These are phyloP conservation scores for Kockovaella imperatae DNA, from an alignment of 768 basidiomycete species.

Conservation along the genomic window DNA sequence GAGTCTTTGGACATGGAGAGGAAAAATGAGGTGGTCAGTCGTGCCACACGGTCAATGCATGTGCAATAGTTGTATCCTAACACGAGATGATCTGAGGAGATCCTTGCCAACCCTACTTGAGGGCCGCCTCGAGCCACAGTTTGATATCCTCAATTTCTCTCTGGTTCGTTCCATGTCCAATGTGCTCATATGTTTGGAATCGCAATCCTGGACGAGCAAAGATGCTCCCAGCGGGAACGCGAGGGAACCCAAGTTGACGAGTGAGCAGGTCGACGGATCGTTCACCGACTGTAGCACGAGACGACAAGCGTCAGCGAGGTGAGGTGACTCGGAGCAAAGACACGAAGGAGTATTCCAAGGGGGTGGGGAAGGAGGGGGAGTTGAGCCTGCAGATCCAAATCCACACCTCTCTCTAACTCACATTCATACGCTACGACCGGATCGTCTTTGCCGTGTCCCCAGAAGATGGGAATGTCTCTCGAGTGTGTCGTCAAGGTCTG, in stretches of 20 bases:
- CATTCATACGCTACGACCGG: slow-evolving; percentile 59
- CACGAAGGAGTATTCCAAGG: neutral
- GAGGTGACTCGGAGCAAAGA: no score
- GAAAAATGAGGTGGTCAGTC: no score
- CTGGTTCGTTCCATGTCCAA: slow-evolving; percentile 60
- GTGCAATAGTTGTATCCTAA: neutral
- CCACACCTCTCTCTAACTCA: no score
- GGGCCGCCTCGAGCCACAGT: slow-evolving; percentile 57
- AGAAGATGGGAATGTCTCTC: slow-evolving; percentile 65
- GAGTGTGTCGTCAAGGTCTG: slow-evolving; percentile 61
- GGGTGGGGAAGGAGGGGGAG: neutral
- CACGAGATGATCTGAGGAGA: neutral
- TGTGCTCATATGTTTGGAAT: slow-evolving; percentile 60
- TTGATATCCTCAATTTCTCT: slow-evolving; percentile 65
- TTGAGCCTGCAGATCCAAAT: no score
- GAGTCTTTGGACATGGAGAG: neutral
- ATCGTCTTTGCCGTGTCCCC: slow-evolving; percentile 75
- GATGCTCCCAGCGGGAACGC: slow-evolving; percentile 18
- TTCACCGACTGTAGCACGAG: slow-evolving; percentile 47
- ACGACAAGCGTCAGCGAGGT: slow-evolving; percentile 7
- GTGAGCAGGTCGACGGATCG: slow-evolving; percentile 57
- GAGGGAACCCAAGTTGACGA: slow-evolving; percentile 51
- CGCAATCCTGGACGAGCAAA: slow-evolving; percentile 52
- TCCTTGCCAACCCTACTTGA: slow-evolving; percentile 14
- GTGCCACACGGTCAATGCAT: neutral